Evolutionary conservation across 805 yeast genomes (phyloP), one percentile per base, ranked within the genome.

Genomic region (Saturnispora quitensis): DNA sequence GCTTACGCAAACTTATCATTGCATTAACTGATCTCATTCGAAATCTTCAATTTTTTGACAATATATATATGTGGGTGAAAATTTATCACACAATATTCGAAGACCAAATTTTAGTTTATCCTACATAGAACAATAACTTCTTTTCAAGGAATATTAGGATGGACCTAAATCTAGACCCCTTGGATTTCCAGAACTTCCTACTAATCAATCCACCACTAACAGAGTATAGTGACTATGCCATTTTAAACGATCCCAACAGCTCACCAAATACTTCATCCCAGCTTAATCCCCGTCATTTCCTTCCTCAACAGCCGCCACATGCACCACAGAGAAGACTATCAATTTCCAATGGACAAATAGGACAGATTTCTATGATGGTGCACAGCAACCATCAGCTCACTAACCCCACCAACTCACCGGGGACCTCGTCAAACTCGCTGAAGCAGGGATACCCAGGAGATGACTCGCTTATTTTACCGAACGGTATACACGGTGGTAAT

Each of bases 311-410:
- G 15, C 38, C 17, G 15, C 51, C 22, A 31, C 36, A 24, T 20
- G n/a, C 27, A n/a, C 50, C 65, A 35, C 71, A 84, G 62, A 72
- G 93, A 63, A 75, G 95, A 62, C 81, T 86, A 2, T 85, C 93
- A 43, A 86, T 86, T 49, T 84, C 91, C 10, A 86, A 86, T 67
- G 95, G 95, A 60, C 95, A 86, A 62, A 86, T 86, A 57, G 86
- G 89, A 46, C 95, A 86, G 61, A 76, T 86, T 35, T 61, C 65
- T 49, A 62, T 60, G 63, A 60, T 66, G 60, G 64, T 55, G 24
- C 66, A 60, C 50, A 34, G 13, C 24, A n/a, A 24, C 27, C 45
- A 40, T 15, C 38, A 28, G 24, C 22, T 46, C 35, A n/a, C 48
- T 2, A 43, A 35, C 22, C 49, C 53, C 5, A 36, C 56, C 4